Evolutionary conservation across 306 rosid species (phyloP).

Genomic region (Luffa acutangula): DNA sequence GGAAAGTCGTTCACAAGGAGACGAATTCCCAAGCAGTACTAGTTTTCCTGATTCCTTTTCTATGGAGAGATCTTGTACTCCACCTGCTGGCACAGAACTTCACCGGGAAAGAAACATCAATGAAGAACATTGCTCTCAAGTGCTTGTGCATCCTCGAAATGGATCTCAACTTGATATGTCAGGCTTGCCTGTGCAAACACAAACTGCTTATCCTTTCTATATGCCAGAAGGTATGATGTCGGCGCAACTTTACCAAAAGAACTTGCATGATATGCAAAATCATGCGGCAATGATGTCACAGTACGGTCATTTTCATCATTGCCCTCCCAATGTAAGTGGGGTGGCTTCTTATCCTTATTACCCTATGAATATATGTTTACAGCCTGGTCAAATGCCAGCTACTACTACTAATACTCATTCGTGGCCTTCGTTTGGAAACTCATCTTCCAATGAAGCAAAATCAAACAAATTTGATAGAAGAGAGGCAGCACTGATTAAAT

Average conservation of each 20-base stretch:
- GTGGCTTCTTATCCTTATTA: conserved; percentile 67
- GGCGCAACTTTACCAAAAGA: conserved; percentile 56
- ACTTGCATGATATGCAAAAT: conserved; percentile 58
- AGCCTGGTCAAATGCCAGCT: conserved; percentile 65
- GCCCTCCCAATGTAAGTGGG: conserved; percentile 51
- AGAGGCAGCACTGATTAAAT: conserved; percentile 93
- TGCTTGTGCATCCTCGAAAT: conserved; percentile 7
- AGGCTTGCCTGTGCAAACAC: conserved; percentile 29
- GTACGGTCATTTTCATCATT: conserved; percentile 59
- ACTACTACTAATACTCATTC: conserved; percentile 23
- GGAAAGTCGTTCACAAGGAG: conserved; percentile 54
- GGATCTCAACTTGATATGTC: conserved; percentile 39
- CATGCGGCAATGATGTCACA: conserved; percentile 55
- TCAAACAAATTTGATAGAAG: conserved; percentile 71
- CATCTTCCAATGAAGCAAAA: conserved; percentile 47
- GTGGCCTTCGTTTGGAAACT: conserved; percentile 62
- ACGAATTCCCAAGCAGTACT: conserved; percentile 59
- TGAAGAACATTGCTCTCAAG: conserved; percentile 32
- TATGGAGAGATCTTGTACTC: conserved; percentile 77
- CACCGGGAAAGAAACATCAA: conserved; percentile 31
- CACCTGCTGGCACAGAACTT: conserved; percentile 42
- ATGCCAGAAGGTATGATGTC: conserved; percentile 62
- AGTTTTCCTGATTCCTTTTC: conserved; percentile 67
- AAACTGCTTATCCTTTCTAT: conserved; percentile 62
- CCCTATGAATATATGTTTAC: conserved; percentile 53